Evolutionary conservation across 164 flowering plant genomes (phyloP).

Genomic region (Macadamia integrifolia): DNA sequence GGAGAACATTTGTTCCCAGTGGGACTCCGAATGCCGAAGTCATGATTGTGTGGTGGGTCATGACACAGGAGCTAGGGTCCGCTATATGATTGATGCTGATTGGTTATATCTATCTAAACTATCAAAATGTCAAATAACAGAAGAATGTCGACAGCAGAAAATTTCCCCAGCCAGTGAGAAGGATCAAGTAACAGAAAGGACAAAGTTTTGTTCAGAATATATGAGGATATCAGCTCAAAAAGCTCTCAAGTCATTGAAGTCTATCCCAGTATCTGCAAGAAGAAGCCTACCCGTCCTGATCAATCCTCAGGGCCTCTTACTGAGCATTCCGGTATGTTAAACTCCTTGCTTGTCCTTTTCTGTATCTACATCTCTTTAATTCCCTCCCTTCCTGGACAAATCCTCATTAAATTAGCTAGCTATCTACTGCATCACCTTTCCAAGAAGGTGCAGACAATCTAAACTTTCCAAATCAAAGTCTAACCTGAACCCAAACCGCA

Average conservation of each 20-base stretch:
- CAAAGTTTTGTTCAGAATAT: conserved; percentile 29
- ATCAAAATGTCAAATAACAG: conserved; percentile 25
- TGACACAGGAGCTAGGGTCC: conserved; percentile 38
- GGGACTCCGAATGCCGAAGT: conserved; percentile 13
- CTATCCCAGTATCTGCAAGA: conserved; percentile 76
- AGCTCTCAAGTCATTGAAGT: conserved; percentile 54
- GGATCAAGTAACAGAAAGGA: conserved; percentile 15
- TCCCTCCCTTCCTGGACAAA: neutral
- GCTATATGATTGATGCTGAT: conserved; percentile 77
- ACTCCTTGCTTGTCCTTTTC: conserved; percentile 3
- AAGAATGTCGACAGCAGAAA: conserved; percentile 15
- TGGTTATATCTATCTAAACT: conserved; percentile 74
- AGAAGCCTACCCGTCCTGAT: conserved; percentile 83
- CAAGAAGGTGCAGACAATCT: neutral
- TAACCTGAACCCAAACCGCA: neutral
- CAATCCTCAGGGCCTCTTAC: conserved; percentile 44
- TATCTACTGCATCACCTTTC: neutral
- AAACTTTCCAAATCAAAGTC: neutral
- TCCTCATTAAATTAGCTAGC: neutral
- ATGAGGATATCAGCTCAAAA: conserved; percentile 50
- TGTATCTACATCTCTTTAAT: neutral
- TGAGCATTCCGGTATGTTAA: conserved; percentile 70
- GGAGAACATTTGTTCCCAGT: conserved; percentile 9
- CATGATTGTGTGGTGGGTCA: conserved; percentile 30
- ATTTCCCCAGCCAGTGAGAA: neutral